Base-by-base conservation (phyloP, 495 filamentous ascomycete genomes). In the Neohortaea acidophila region DNA sequence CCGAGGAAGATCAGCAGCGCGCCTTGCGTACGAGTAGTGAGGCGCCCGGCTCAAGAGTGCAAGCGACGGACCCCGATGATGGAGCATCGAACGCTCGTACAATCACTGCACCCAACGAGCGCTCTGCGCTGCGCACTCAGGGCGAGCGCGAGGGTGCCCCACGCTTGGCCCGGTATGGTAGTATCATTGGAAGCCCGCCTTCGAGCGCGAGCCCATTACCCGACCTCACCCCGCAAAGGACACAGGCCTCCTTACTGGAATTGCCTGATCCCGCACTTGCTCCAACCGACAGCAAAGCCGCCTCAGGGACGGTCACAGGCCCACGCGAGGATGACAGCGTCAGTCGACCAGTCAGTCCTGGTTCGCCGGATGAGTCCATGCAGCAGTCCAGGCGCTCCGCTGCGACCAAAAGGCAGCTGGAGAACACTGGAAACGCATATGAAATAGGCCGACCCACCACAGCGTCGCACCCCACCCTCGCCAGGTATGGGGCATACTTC, bases 241-340 rank as follows among this genome's bases (percentile, higher is more conserved):
- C 21, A 20, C 17, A 14, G 17, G 55, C 60, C n/a, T 67, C 62
- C 14, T 66, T 58, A 1, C 64, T 77, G 4, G 70, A 79, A 46
- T 67, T 94, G 10, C 85, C 85, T 0, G 81, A 69, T 33, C 80
- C 85, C 12, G 82, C 83, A 4, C 60, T 85, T 23, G 61, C 72
- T 38, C 65, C 62, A 21, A 47, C 58, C 10, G 23, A 11, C 3
- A 22, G 28, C 44, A 13, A 15, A 8, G 41, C n/a, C n/a, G n/a
- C n/a, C n/a, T n/a, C n/a, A n/a, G n/a, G n/a, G n/a, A n/a, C n/a
- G n/a, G n/a, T n/a, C n/a, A n/a, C n/a, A n/a, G n/a, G n/a, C n/a
- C n/a, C n/a, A n/a, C n/a, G n/a, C n/a, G n/a, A n/a, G n/a, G n/a
- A n/a, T n/a, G n/a, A n/a, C n/a, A n/a, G n/a, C n/a, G n/a, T n/a